Conservation (phyloP, 1,284 basidiomycete genomes). For the Ustilago lituana region DNA sequence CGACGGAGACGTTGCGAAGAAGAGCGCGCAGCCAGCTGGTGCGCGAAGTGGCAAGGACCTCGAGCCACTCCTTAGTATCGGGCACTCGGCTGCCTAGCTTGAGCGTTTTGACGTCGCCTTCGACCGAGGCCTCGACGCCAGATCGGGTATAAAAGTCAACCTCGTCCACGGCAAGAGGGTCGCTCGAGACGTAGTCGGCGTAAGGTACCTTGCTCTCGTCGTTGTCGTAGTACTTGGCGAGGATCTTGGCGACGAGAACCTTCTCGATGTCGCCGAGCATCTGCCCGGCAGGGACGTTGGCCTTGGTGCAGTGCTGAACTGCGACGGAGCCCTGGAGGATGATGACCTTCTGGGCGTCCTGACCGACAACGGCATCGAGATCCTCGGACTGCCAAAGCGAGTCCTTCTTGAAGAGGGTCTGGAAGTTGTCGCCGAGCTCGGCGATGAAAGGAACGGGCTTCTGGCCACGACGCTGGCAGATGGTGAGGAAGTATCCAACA, state of each 20-base stretch:
- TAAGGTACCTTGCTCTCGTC: slow-evolving; percentile 82
- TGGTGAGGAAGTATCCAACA: slow-evolving; percentile 92
- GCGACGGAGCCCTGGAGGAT: slow-evolving; percentile 97
- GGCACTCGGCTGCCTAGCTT: slow-evolving; percentile 47
- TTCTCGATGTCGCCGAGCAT: slow-evolving; percentile 87
- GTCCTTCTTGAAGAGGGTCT: slow-evolving; percentile 79
- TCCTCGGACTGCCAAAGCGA: slow-evolving; percentile 98
- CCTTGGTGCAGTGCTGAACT: slow-evolving; percentile 83
- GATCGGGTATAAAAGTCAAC: slow-evolving; percentile 64
- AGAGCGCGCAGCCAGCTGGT: slow-evolving; percentile 89
- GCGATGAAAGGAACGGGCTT: slow-evolving; percentile 99
- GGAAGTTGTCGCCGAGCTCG: slow-evolving; percentile 86
- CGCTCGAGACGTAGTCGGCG: slow-evolving; percentile 83
- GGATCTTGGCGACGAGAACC: slow-evolving; percentile 79
- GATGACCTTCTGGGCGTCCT: slow-evolving; percentile 90
- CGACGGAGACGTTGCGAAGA: slow-evolving; percentile 79
- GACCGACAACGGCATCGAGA: slow-evolving; percentile 97
- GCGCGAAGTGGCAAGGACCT: slow-evolving; percentile 80
- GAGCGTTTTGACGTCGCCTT: slow-evolving; percentile 69
- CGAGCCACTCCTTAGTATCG: slow-evolving; percentile 77
- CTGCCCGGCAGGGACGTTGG: slow-evolving; percentile 92
- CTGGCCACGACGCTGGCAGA: slow-evolving; percentile 92
- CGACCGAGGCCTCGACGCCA: slow-evolving; percentile 72
- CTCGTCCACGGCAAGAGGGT: slow-evolving; percentile 68
- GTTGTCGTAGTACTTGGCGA: slow-evolving; percentile 82